These are phyloP conservation scores for Brettanomyces nanus DNA, from an alignment of 805 yeast genomes.

Conservation along the genomic window DNA sequence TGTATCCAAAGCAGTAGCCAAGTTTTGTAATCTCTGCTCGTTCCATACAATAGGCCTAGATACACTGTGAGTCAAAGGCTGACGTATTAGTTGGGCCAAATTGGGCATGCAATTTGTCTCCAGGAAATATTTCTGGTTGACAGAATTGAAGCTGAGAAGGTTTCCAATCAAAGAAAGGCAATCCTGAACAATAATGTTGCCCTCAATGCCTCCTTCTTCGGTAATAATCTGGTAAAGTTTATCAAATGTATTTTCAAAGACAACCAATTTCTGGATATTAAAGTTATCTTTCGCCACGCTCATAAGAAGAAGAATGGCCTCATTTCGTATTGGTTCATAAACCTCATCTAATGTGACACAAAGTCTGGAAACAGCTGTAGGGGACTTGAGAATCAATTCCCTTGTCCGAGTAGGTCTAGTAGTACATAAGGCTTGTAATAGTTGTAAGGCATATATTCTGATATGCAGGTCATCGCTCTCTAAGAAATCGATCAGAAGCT, in stretches of 20 bases:
- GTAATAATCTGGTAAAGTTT: constrained; percentile 68
- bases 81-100: constrained; percentile 52
- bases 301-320: constrained; percentile 75
- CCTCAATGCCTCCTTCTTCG: constrained; percentile 84
- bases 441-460: constrained; percentile 72
- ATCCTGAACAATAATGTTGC: constrained; percentile 86
- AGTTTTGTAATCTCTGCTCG: constrained; percentile 62
- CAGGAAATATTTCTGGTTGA: constrained; percentile 81
- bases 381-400: constrained; percentile 62
- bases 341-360: constrained; percentile 54
- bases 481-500: constrained; percentile 39
- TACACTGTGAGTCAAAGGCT: constrained; percentile 42
- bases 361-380: constrained; percentile 71
- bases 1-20: constrained; percentile 61
- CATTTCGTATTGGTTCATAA: constrained; percentile 84
- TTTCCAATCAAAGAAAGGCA: constrained; percentile 69
- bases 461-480: constrained; percentile 59
- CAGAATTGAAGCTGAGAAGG: constrained; percentile 70
- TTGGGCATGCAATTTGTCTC: constrained; percentile 76
- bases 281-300: constrained; percentile 73
- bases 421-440: constrained; percentile 74
- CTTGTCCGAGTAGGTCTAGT: constrained; percentile 69
- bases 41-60: constrained; percentile 56
- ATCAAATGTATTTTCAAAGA: constrained; percentile 89
- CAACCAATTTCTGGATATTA: constrained; percentile 87